Percentiles rank a stretch among this genome's conserved stretches.
Conservation (phyloP, 768 basidiomycete genomes). For the Podaxis sp. region DNA sequence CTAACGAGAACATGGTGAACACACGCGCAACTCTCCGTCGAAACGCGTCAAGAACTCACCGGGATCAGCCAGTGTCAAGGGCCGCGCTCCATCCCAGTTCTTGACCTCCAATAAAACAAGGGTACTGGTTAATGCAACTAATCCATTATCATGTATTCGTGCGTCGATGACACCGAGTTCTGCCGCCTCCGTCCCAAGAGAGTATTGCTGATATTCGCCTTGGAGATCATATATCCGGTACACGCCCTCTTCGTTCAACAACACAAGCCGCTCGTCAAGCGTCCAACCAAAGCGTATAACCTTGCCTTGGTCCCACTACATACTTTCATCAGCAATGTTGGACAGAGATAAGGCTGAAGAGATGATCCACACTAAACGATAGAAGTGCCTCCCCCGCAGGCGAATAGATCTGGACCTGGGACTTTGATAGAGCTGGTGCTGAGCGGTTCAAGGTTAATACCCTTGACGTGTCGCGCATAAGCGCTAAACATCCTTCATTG, state of each 20-base stretch:
- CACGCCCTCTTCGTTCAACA: conserved; percentile 88
- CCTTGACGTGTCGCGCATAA: conserved; percentile 84
- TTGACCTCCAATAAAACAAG: conserved; percentile 81
- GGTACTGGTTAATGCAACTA: conserved; percentile 80
- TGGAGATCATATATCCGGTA: conserved; percentile 89
- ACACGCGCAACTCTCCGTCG: conserved; percentile 10
- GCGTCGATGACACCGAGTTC: conserved; percentile 86
- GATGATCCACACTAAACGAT: conserved; percentile 62
- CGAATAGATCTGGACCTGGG: conserved; percentile 86
- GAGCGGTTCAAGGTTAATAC: conserved; percentile 65
- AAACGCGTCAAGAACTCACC: conserved; percentile 39
- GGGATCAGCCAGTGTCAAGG: conserved; percentile 67
- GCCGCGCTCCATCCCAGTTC: conserved; percentile 80
- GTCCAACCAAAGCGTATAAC: conserved; percentile 86
- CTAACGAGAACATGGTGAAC: conserved; percentile 21
- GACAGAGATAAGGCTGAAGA: conserved; percentile 9
- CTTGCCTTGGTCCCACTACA: conserved; percentile 86
- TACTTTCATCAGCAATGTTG: conserved; percentile 13
- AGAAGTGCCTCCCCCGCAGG: conserved; percentile 73
- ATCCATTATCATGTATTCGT: conserved; percentile 77
- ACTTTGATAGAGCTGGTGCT: conserved; percentile 55
- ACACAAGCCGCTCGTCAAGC: conserved; percentile 70
- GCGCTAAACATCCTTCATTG: conserved; percentile 41
- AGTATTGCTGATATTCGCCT: conserved; percentile 81
- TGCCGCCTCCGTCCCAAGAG: conserved; percentile 75